phyloP scores from a whole-genome alignment of 2,329 filamentous ascomycete genomes.

The Drechslerella stenobrocha region DNA sequence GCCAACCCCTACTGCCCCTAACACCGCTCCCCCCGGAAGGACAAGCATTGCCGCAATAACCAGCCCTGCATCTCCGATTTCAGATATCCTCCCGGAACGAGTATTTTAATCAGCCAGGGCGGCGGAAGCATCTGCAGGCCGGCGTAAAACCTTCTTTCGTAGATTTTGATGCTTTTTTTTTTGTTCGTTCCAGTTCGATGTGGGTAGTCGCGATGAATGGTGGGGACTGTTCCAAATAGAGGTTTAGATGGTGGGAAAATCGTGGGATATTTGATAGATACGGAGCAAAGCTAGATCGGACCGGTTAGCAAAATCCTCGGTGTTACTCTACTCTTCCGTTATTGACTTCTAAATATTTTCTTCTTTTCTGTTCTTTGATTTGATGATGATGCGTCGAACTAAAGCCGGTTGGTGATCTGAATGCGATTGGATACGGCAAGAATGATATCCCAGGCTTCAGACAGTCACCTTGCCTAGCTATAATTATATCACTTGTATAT shows the following conservation, averaged over 20 bases:
- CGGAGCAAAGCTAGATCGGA: conserved; percentile 44
- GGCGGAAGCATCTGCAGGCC: not conserved
- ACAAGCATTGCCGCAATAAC: conserved; percentile 40
- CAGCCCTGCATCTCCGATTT: conserved; percentile 19
- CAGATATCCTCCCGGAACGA: conserved; percentile 5
- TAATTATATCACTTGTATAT: no score
- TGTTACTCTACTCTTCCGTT: conserved; percentile 20
- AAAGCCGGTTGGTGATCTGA: no score
- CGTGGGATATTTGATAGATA: conserved; percentile 21
- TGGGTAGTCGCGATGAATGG: conserved; percentile 29
- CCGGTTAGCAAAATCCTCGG: conserved; percentile 23
- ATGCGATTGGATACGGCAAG: no score
- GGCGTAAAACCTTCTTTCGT: conserved; percentile 4
- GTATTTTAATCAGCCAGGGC: not conserved
- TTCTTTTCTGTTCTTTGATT: no score
- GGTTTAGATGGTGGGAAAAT: conserved; percentile 25
- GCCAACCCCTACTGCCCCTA: not conserved
- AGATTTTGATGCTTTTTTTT: conserved; percentile 12
- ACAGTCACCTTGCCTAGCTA: no score
- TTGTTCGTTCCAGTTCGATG: conserved; percentile 25
- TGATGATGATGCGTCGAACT: no score
- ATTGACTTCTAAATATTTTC: no score
- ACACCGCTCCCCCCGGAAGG: conserved; percentile 12
- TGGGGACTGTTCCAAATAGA: conserved; percentile 1
- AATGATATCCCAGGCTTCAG: no score